Evolutionary conservation across 2,329 filamentous ascomycete genomes (phyloP).

Genomic region (Clonostachys rosea): DNA sequence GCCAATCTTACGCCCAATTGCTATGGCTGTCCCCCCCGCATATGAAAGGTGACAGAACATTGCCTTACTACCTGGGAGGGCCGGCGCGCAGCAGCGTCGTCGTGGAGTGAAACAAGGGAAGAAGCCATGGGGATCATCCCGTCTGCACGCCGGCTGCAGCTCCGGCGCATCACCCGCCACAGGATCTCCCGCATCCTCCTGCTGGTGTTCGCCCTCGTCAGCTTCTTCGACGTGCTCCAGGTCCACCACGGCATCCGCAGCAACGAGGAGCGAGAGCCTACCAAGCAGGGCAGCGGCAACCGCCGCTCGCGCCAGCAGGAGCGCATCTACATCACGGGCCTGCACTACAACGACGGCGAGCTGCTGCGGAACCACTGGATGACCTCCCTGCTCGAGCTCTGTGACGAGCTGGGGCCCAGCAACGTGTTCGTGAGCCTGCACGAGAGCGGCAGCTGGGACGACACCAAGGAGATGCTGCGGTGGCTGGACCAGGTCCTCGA

Average conservation of each 20-base stretch:
- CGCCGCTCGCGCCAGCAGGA: constrained; percentile 10
- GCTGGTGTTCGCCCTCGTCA: constrained; percentile 25
- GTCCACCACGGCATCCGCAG: constrained; percentile 24
- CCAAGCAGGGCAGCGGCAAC: neutral
- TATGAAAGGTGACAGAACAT: too few relatives aligned
- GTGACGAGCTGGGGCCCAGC: constrained; percentile 49
- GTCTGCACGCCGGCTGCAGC: constrained; percentile 20
- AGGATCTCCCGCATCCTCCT: constrained; percentile 25
- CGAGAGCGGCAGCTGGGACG: constrained; percentile 67
- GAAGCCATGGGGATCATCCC: constrained; percentile 7
- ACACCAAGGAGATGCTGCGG: constrained; percentile 57
- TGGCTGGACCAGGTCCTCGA: constrained; percentile 52
- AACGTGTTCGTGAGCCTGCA: constrained; percentile 66
- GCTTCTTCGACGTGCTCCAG: constrained; percentile 30
- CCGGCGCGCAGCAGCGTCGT: too few relatives aligned
- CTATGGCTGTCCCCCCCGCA: too few relatives aligned
- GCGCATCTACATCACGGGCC: constrained; percentile 62
- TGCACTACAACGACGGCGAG: constrained; percentile 63
- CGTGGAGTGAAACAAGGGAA: too few relatives aligned
- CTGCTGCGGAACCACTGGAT: constrained; percentile 61
- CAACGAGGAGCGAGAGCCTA: constrained; percentile 9
- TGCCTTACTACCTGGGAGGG: too few relatives aligned
- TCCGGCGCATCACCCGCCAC: constrained; percentile 29
- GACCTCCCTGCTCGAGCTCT: constrained; percentile 50
- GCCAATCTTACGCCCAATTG: too few relatives aligned